Evolutionary conservation across 2,329 filamentous ascomycete species (phyloP), one percentile per base, ranked within the genome.

Genomic region (Fusarium siculi): DNA sequence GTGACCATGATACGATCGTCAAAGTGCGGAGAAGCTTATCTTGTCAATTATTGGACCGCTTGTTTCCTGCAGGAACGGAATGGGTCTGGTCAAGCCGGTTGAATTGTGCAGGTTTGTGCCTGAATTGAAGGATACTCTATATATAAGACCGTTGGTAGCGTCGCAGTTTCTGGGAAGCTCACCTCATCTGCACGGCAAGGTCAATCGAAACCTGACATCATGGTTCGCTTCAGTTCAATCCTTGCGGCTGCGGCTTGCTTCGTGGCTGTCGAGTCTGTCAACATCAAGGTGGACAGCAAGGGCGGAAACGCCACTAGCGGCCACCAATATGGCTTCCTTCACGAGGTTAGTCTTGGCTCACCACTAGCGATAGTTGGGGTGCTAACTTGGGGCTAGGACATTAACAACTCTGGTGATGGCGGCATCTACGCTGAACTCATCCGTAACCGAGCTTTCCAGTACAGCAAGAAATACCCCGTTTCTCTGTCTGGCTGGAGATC

Each of bases 391-490:
- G 16, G 16, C 1, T 15, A 89, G 87, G 88, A 90, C 60, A 91
- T 91, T 79, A 90, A 90, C 80, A 89, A 92, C 79, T 91, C 89
- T 4, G 91, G 92, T 5, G 92, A 94, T 77, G 92, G 92, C 28
- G 92, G 92, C 9, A 88, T 93, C 70, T 93, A 94, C 78, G 92
- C 90, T 54, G 91, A 94, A 77, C 80, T 94, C 63, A 88, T 94
- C 63, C 87, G 87, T 57, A 94, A 94, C 80, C 87, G 91, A 54
- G 92, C 91, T 16, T 93, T 94, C 76, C 92, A 94, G 79, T 83
- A 82, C 60, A 85, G 82, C 66, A 80, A 82, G 25, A 73, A 76
- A 21, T 85, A 80, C 67, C 84, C 84, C 7, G 80, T 82, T 43
- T 83, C 82, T 8, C 81, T 89, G 5, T 80, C 81, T n/a, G 84